Evolutionary conservation across 176 grass and related monocot genomes (phyloP).

Genomic region (Raddia distichophylla): DNA sequence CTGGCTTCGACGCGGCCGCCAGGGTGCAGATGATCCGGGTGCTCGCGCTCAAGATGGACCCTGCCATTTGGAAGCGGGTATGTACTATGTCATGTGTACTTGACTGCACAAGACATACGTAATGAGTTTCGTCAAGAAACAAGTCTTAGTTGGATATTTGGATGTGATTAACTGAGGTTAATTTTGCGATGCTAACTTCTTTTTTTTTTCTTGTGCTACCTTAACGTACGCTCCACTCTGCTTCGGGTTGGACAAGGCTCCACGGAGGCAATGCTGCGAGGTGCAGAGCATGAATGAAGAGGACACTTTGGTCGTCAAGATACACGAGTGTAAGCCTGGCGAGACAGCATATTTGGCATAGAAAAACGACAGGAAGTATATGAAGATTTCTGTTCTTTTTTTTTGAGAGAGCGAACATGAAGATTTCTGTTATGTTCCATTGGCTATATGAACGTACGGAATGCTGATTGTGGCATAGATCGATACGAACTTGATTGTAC

Average conservation of each 20-base stretch:
- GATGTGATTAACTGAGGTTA: background rate
- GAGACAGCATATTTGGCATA: background rate
- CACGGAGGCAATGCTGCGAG: constrained; percentile 55
- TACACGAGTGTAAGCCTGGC: constrained; percentile 22
- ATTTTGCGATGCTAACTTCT: background rate
- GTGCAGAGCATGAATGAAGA: constrained; percentile 16
- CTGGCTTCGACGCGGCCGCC: constrained; percentile 33
- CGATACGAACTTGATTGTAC: too few species aligned
- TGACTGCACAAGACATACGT: background rate
- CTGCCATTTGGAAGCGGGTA: constrained; percentile 48
- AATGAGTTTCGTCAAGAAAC: too few species aligned
- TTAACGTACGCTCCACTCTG: background rate
- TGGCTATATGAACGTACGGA: too few species aligned
- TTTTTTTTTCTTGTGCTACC: background rate
- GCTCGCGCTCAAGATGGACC: constrained; percentile 53
- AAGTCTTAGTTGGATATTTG: too few species aligned
- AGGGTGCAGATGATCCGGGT: constrained; percentile 37
- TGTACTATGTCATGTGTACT: background rate
- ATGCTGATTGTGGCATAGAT: too few species aligned
- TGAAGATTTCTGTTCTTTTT: background rate
- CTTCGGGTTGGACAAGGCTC: constrained; percentile 39
- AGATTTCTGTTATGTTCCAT: too few species aligned
- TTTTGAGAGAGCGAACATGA: too few species aligned
- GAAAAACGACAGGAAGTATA: background rate
- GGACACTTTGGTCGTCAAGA: background rate